Percentiles rank a stretch among this genome's conserved stretches.
phyloP scores from a whole-genome alignment of 2,329 filamentous ascomycete species.

The Aspergillus vadensis region DNA sequence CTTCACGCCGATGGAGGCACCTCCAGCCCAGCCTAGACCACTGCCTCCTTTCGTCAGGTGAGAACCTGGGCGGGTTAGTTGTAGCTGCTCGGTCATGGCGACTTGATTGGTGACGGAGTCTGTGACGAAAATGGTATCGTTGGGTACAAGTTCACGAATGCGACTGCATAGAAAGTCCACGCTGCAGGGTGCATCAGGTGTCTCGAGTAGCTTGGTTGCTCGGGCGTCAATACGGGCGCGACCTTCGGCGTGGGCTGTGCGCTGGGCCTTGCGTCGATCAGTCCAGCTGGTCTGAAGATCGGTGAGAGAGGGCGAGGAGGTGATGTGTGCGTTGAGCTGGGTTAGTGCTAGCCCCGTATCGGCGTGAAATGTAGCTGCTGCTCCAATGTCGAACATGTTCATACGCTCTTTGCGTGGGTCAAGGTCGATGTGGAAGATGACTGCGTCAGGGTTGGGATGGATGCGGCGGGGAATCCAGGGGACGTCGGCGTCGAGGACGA shows the following conservation, averaged over 20 bases:
- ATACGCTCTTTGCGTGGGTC: conserved; percentile 60
- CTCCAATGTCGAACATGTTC: conserved; percentile 17
- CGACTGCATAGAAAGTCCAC: conserved; percentile 12
- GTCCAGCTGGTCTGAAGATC: neutral
- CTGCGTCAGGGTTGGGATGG: conserved; percentile 38
- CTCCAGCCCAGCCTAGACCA: conserved; percentile 76
- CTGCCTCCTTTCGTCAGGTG: conserved; percentile 69
- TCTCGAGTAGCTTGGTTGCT: neutral
- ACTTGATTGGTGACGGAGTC: conserved; percentile 16
- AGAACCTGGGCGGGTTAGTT: conserved; percentile 31
- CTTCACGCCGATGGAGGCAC: conserved; percentile 72
- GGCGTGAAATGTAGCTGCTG: conserved; percentile 10
- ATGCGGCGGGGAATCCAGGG: conserved; percentile 70
- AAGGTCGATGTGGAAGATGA: conserved; percentile 65
- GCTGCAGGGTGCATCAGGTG: conserved; percentile 2
- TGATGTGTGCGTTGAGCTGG: conserved; percentile 11
- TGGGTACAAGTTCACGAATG: conserved; percentile 3
- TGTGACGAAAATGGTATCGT: conserved; percentile 11
- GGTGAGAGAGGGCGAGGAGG: neutral
- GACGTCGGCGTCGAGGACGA: conserved; percentile 84
- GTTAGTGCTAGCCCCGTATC: conserved; percentile 5
- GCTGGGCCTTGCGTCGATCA: neutral
- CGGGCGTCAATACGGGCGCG: conserved; percentile 1
- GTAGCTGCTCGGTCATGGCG: conserved; percentile 12
- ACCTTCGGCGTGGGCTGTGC: neutral